phyloP scores from a whole-genome alignment of 2,329 filamentous ascomycete species.

The Bretziella fagacearum region DNA sequence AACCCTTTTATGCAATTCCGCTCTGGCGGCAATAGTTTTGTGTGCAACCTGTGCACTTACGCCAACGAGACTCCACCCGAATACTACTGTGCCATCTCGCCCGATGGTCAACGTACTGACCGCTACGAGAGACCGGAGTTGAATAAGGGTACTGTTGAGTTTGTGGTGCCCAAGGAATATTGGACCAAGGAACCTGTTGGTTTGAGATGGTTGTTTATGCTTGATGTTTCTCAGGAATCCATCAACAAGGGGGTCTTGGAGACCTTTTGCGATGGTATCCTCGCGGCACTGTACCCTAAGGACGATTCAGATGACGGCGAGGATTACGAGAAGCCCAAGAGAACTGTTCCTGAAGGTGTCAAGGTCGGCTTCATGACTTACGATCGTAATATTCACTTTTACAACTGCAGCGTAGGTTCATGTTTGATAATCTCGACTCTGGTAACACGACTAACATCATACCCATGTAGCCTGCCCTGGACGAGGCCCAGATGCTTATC shows the following conservation, averaged over 20 bases:
- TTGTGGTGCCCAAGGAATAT: conserved; percentile 94
- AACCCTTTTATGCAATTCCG: conserved; percentile 99
- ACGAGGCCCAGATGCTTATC: conserved; percentile 92
- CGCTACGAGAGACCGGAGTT: conserved; percentile 79
- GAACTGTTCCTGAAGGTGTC: conserved; percentile 54
- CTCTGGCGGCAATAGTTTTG: conserved; percentile 85
- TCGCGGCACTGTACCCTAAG: conserved; percentile 63
- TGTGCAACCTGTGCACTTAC: conserved; percentile 96
- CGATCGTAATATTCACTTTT: conserved; percentile 95
- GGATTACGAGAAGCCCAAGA: conserved; percentile 35
- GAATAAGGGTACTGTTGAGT: conserved; percentile 83
- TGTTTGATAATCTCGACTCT: background rate
- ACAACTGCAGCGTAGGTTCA: conserved; percentile 65
- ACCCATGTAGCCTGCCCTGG: conserved; percentile 45
- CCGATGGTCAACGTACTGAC: conserved; percentile 72
- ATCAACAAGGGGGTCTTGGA: conserved; percentile 82
- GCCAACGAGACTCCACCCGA: conserved; percentile 81
- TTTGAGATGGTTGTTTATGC: conserved; percentile 72
- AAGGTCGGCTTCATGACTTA: conserved; percentile 93
- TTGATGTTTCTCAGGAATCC: conserved; percentile 85
- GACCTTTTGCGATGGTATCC: conserved; percentile 77
- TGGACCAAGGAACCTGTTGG: conserved; percentile 91
- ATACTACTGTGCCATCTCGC: conserved; percentile 84
- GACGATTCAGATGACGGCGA: conserved; percentile 29
- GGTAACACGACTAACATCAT: conserved; percentile 16